Base-by-base conservation (phyloP, 2,329 filamentous ascomycete genomes). In the Cercospora brassicicola region DNA sequence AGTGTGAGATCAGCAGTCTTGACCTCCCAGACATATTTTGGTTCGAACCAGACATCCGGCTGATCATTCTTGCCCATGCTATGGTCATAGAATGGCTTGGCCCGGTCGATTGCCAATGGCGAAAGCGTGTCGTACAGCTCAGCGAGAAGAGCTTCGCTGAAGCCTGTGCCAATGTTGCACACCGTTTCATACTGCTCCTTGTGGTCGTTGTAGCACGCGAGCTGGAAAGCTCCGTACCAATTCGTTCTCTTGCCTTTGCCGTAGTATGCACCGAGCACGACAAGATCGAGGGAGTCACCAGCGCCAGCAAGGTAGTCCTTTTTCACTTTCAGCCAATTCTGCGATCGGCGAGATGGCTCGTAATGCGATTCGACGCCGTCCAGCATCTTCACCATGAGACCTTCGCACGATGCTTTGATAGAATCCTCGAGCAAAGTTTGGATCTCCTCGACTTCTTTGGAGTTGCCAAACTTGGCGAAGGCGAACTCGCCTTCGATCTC, bases 301-400 rank as follows among this genome's bases (percentile, higher is more conserved):
- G 97, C 89, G 62, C 94, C 94, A 5, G 91, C 86, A 65, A 99
- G 91, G 79, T 99, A 99, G 78, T 99, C 95, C 78, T 99, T 99
- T 81, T 99, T 99, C 81, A 98, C 82, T 85, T 99, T 99, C 72
- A 99, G 90, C 95, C 95, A 99, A 78, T 99, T 99, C 68, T 95
- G 91, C 81, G 92, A 96, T 72, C 95, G 90, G 79, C 96, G 97
- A 76, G 92, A 96, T 20, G 95, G 95, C 81, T 98, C 94, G 78
- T 99, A 99, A 74, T 92, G 92, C 73, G 92, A 96, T 80, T 97
- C 94, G 6, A 87, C 84, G 0, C 94, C 95, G 78, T 98, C 94
- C 67, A 99, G 82, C 95, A 99, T 99, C 84, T 99, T 99, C 13
- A 99, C 95, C 95, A 99, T 99, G 63, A 99, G 84, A 10, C 95